These are phyloP conservation scores for Zychaea mexicana DNA, from an alignment of 371 early-diverging fungal genomes.

Conservation along the genomic window DNA sequence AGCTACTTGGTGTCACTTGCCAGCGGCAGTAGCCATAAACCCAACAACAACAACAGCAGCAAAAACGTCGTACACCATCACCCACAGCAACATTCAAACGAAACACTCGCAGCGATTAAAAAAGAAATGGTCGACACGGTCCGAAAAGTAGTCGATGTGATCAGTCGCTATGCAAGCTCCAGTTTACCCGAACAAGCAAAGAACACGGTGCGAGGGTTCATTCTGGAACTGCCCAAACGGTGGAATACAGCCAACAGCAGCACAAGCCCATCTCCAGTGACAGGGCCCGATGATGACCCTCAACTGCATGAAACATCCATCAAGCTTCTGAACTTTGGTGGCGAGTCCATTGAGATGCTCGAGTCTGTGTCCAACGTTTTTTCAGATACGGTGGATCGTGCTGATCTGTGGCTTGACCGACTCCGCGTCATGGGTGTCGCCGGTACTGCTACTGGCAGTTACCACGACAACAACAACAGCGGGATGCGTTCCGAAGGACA, in stretches of 20 bases:
- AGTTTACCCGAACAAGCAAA: conserved; percentile 83
- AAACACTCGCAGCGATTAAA: conserved; percentile 49
- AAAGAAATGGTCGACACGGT: conserved; percentile 83
- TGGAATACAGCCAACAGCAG: conserved; percentile 60
- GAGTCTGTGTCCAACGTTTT: conserved; percentile 69
- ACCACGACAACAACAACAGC: neutral
- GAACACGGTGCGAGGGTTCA: conserved; percentile 78
- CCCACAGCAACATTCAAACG: conserved; percentile 8
- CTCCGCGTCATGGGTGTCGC: conserved; percentile 39
- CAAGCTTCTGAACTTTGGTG: conserved; percentile 56
- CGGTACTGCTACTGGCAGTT: neutral
- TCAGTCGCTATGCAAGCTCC: conserved; percentile 81
- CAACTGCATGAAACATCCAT: conserved; percentile 21
- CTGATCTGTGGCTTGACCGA: conserved; percentile 68
- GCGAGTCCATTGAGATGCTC: conserved; percentile 77
- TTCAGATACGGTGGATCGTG: conserved; percentile 68
- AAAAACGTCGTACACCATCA: too few relatives aligned
- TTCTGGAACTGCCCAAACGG: conserved; percentile 75
- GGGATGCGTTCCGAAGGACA: too few relatives aligned
- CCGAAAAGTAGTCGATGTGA: conserved; percentile 82
- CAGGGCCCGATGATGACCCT: conserved; percentile 3
- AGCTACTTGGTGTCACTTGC: conserved; percentile 61
- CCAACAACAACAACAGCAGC: neutral
- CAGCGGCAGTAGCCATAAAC: conserved; percentile 18
- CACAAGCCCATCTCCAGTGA: conserved; percentile 21